Evolutionary conservation across 2,329 filamentous ascomycete genomes (phyloP), one percentile per base, ranked within the genome.

Genomic region (Fusarium continuum): DNA sequence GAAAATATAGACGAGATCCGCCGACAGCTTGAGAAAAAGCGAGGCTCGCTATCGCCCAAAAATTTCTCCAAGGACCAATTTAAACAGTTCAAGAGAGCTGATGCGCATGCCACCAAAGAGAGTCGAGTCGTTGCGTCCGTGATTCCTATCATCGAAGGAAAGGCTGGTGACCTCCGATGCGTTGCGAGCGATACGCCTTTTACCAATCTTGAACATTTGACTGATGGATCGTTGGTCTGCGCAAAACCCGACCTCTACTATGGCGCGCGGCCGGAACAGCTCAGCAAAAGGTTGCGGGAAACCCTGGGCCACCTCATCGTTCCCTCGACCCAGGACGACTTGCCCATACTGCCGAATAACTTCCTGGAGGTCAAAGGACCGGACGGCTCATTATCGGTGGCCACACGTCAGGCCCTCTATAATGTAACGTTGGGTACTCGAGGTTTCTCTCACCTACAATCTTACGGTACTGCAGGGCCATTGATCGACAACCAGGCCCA

Each of bases 401-500:
- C 72, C 10, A 60, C 17, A 40, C 70, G 72, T 31, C 76, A 79
- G 53, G 75, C 72, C 40, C 68, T 57, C 29, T 76, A 79, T 49
- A 70, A 79, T 61, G 73, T 73, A n/a, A 75, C 77, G 8, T 47
- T 70, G 7, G 73, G 76, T 16, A 65, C 74, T n/a, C 70, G 75
- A 41, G 77, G 63, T 2, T 73, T 78, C 38, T 71, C 75, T 23
- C 61, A 50, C 34, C 67, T 81, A 22, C 74, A 73, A 55, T 74
- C 71, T 26, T 77, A 75, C 53, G 55, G 60, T 23, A 23, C 62
- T 44, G 48, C 63, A 32, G 70, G 74, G 38, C 69, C 64, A 8
- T 34, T 56, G 7, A 77, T 75, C 52, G 75, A 81, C 61, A 73
- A 73, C 26, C 75, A 77, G 28, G 75, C 79, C 13, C 75, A 77